Conservation (phyloP, 176 grass and related monocot species). For the Aegilops bicornis region DNA sequence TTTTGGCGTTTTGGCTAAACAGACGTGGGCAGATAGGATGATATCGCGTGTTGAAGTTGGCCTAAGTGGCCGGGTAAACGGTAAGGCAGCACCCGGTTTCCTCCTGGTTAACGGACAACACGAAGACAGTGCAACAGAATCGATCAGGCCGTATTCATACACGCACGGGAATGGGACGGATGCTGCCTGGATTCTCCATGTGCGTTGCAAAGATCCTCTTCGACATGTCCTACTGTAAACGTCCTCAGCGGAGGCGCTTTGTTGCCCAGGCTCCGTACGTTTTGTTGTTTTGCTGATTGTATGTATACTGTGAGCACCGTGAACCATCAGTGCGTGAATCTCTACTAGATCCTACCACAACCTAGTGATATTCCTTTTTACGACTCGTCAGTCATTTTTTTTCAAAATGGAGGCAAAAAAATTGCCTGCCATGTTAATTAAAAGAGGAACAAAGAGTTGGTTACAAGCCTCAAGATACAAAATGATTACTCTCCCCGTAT, state of each 20-base stretch:
- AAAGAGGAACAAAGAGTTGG: too few species aligned
- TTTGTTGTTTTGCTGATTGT: neutral
- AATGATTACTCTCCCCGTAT: too few species aligned
- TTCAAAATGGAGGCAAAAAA: too few species aligned
- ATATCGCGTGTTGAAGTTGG: too few species aligned
- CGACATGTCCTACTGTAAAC: neutral
- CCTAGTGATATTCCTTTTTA: too few species aligned
- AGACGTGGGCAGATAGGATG: too few species aligned
- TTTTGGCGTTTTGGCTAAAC: too few species aligned
- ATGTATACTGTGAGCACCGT: neutral
- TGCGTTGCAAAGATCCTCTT: neutral
- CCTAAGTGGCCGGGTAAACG: neutral
- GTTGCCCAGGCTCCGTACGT: neutral
- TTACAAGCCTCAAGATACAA: too few species aligned
- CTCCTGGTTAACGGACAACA: neutral
- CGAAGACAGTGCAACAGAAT: neutral
- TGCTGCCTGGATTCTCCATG: constrained; percentile 7
- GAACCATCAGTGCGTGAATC: neutral
- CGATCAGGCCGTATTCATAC: neutral
- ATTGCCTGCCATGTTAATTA: too few species aligned
- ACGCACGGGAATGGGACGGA: neutral
- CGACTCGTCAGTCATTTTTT: too few species aligned
- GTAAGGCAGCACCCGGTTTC: neutral
- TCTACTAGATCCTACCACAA: neutral
- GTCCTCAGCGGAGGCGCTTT: neutral